Percentiles rank a stretch among this genome's conserved stretches.
These are phyloP conservation scores for Dothiorella sarmentorum DNA, from an alignment of 2,329 filamentous ascomycete species.

Conservation along the genomic window DNA sequence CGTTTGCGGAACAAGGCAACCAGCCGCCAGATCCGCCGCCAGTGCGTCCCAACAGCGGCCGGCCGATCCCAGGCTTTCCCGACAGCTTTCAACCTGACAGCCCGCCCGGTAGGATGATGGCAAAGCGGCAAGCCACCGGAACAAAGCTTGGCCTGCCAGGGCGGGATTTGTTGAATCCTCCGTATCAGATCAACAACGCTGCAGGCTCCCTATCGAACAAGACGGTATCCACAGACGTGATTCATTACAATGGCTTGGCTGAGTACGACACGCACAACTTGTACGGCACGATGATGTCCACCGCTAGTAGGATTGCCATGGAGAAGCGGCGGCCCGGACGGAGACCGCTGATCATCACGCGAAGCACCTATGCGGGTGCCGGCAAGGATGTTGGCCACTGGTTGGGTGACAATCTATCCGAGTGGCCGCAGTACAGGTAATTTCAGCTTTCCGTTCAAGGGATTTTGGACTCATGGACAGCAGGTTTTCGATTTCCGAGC, in stretches of 20 bases:
- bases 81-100: slow-evolving; percentile 59
- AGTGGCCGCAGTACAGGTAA: slow-evolving; percentile 44
- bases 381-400: slow-evolving; percentile 59
- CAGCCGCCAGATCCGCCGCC: slow-evolving; percentile 61
- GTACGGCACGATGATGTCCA: slow-evolving; percentile 73
- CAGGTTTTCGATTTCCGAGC: slow-evolving; percentile 37
- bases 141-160: slow-evolving; percentile 57
- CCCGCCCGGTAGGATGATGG: neutral
- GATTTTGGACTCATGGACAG: too few relatives aligned
- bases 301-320: slow-evolving; percentile 64
- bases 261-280: slow-evolving; percentile 77
- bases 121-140: slow-evolving; percentile 32
- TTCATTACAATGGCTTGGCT: slow-evolving; percentile 63
- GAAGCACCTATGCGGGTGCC: slow-evolving; percentile 71
- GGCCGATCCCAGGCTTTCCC: slow-evolving; percentile 66
- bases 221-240: slow-evolving; percentile 63
- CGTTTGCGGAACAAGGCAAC: slow-evolving; percentile 37
- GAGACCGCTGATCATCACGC: slow-evolving; percentile 69
- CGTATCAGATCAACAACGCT: slow-evolving; percentile 63
- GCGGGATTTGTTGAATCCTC: slow-evolving; percentile 61
- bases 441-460: too few relatives aligned
- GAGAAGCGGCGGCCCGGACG: slow-evolving; percentile 58
- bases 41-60: slow-evolving; percentile 58
- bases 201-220: slow-evolving; percentile 44
- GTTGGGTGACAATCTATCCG: slow-evolving; percentile 55